These are phyloP conservation scores for Nosema granulosis DNA, from an alignment of 371 early-diverging fungal genomes.

Conservation along the genomic window DNA sequence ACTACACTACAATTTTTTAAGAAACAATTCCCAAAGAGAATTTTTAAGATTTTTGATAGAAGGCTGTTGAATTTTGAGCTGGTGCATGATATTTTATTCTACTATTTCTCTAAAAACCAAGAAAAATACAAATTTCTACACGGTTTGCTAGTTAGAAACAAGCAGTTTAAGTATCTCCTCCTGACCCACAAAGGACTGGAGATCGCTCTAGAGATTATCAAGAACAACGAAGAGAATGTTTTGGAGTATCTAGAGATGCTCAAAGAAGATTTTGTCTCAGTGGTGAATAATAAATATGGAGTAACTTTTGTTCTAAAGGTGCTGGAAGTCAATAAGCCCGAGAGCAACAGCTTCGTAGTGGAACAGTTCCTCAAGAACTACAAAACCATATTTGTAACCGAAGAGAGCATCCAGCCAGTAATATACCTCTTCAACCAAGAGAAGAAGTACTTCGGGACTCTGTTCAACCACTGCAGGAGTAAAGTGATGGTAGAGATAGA, in stretches of 20 bases:
- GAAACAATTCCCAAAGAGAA: too few species aligned
- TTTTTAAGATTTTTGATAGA: too few species aligned
- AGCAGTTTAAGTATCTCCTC: too few species aligned
- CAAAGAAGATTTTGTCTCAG: neutral
- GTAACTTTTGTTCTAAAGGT: slow-evolving; percentile 5
- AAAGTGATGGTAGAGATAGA: slow-evolving; percentile 3
- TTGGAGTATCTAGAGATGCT: neutral
- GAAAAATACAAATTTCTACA: too few species aligned
- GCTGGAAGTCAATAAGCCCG: neutral
- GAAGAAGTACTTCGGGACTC: slow-evolving; percentile 10
- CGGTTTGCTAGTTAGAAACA: too few species aligned
- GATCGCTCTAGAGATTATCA: too few species aligned
- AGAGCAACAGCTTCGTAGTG: neutral
- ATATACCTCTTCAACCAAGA: slow-evolving; percentile 23
- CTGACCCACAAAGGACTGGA: too few species aligned
- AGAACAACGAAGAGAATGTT: too few species aligned
- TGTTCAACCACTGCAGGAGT: slow-evolving; percentile 3
- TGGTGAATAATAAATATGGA: slow-evolving; percentile 20
- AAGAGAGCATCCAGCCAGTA: slow-evolving; percentile 7
- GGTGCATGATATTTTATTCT: too few species aligned
- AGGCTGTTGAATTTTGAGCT: too few species aligned
- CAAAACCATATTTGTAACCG: slow-evolving; percentile 7
- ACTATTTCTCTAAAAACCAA: too few species aligned
- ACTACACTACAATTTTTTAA: too few species aligned
- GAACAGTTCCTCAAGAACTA: neutral